These are phyloP conservation scores for Taxillus chinensis DNA, from an alignment of 164 flowering plant species.

Conservation along the genomic window DNA sequence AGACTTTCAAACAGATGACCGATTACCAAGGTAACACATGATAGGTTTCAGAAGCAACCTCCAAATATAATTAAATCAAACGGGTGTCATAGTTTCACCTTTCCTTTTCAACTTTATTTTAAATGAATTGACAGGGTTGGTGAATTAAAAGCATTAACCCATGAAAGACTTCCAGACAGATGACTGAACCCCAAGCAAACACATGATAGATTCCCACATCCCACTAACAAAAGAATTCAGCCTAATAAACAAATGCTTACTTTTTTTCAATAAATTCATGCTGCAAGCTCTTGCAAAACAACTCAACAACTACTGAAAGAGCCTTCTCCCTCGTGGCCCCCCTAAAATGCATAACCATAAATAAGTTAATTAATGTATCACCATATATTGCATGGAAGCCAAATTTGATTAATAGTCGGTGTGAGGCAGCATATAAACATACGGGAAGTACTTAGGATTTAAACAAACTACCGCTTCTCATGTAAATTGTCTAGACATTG, in stretches of 20 bases:
- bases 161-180: no score
- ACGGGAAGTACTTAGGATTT: background rate
- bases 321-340: constrained; percentile 75
- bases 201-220: no score
- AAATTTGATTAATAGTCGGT: background rate
- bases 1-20: no score
- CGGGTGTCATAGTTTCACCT: no score
- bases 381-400: background rate
- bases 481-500: constrained; percentile 58
- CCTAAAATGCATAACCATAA: constrained; percentile 12
- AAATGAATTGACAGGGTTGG: no score
- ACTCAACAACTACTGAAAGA: constrained; percentile 41
- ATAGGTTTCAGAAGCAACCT: no score
- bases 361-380: background rate
- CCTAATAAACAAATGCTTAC: constrained; percentile 26
- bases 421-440: background rate
- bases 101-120: no score
- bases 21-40: no score
- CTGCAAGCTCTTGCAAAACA: constrained; percentile 47
- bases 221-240: background rate
- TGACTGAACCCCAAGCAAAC: no score
- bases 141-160: no score
- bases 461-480: constrained; percentile 63
- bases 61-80: no score
- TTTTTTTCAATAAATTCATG: constrained; percentile 66